These are phyloP conservation scores for Hippophae gyantsensis DNA, from an alignment of 306 rosid species.

Conservation along the genomic window DNA sequence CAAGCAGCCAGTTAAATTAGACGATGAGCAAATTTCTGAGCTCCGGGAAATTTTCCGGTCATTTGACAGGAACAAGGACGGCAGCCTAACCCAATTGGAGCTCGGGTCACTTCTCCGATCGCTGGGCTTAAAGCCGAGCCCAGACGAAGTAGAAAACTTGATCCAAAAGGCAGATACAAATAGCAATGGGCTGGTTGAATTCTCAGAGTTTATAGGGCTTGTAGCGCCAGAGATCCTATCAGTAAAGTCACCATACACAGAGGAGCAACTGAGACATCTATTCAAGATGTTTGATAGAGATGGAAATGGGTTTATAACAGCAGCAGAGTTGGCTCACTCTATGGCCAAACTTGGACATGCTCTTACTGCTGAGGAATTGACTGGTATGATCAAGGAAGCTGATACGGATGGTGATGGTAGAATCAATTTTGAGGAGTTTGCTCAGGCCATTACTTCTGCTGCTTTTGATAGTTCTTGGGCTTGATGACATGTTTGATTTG, in stretches of 20 bases:
- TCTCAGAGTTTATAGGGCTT: conserved; percentile 50
- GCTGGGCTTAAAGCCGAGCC: conserved; percentile 48
- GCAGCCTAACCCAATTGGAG: conserved; percentile 47
- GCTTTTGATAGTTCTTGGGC: conserved; percentile 45
- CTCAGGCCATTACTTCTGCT: conserved; percentile 46
- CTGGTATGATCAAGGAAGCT: conserved; percentile 63
- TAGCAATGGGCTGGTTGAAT: conserved; percentile 47
- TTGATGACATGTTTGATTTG: no score
- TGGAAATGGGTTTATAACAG: conserved; percentile 54
- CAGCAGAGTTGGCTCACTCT: conserved; percentile 62
- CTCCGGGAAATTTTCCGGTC: conserved; percentile 48
- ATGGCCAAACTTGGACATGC: conserved; percentile 64
- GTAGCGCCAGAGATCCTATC: conserved; percentile 52
- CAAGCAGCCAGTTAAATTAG: conserved; percentile 8
- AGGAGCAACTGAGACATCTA: conserved; percentile 39
- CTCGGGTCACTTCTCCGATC: conserved; percentile 47
- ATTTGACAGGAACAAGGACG: conserved; percentile 55
- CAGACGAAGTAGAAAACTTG: conserved; percentile 35
- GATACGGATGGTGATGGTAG: conserved; percentile 56
- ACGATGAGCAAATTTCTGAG: conserved; percentile 49
- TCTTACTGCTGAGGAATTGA: conserved; percentile 47
- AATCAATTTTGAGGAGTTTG: conserved; percentile 46
- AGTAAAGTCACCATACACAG: conserved; percentile 38
- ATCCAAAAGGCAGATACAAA: conserved; percentile 41
- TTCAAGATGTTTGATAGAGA: conserved; percentile 51